Evolutionary conservation across 1,139 yeast genomes (phyloP).

Genomic region (Suhomyces bribrorum): DNA sequence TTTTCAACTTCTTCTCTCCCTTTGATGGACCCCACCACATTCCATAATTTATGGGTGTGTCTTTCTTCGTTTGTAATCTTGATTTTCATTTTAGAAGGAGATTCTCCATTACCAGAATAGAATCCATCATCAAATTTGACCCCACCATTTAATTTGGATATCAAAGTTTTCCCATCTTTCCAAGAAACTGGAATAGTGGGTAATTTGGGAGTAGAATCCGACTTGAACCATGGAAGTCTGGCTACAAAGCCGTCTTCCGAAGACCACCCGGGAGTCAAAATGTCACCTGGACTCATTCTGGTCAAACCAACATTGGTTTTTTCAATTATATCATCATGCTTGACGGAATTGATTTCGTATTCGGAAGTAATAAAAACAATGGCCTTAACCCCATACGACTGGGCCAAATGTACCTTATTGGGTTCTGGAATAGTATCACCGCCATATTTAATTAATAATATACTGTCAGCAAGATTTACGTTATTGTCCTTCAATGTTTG

Average conservation of each 20-base stretch:
- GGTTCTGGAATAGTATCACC: constrained; percentile 38
- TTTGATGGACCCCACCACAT: constrained; percentile 71
- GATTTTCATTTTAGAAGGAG: constrained; percentile 29
- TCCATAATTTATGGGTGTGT: constrained; percentile 73
- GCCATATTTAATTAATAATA: constrained; percentile 67
- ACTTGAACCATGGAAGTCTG: constrained; percentile 45
- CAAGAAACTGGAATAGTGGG: constrained; percentile 79
- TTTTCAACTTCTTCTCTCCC: constrained; percentile 81
- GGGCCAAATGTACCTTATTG: constrained; percentile 38
- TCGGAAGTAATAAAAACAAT: constrained; percentile 38
- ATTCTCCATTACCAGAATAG: constrained; percentile 30
- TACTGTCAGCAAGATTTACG: constrained; percentile 40
- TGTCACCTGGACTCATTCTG: constrained; percentile 74
- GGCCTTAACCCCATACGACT: constrained; percentile 34
- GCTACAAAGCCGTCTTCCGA: constrained; percentile 43
- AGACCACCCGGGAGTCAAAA: constrained; percentile 77
- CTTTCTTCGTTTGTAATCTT: constrained; percentile 51
- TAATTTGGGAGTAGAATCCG: constrained; percentile 62
- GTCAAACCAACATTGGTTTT: constrained; percentile 66
- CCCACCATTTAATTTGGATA: constrained; percentile 54
- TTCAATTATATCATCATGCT: constrained; percentile 52
- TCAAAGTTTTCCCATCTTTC: constrained; percentile 59
- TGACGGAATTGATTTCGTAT: constrained; percentile 38
- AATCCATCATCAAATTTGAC: constrained; percentile 30
- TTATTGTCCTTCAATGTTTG: constrained; percentile 37